These are phyloP conservation scores for Backusella tarrabulga DNA, from an alignment of 192 early-diverging fungal species.

Conservation along the genomic window DNA sequence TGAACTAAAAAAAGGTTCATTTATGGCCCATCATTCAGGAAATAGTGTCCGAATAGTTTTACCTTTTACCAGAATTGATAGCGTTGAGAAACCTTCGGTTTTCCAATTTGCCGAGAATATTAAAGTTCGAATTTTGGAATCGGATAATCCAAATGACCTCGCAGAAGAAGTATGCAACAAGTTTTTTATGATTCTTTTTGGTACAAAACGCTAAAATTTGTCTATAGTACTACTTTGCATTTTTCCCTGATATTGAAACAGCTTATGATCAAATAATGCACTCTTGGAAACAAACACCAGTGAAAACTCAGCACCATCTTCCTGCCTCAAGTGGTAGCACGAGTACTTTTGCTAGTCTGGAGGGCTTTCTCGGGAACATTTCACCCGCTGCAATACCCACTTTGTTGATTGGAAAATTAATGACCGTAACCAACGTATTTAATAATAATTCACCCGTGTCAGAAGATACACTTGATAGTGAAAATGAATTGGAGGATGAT, in stretches of 20 bases:
- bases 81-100: conserved; percentile 48
- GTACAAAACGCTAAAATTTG: neutral
- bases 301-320: neutral
- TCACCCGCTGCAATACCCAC: conserved; percentile 30
- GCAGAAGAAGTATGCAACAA: conserved; percentile 37
- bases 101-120: conserved; percentile 51
- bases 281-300: neutral
- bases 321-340: conserved; percentile 6
- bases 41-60: conserved; percentile 59
- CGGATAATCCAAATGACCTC: conserved; percentile 33
- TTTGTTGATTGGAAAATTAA: conserved; percentile 7
- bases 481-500: neutral
- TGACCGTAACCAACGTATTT: conserved; percentile 6
- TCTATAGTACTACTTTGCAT: conserved; percentile 59
- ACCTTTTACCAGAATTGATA: conserved; percentile 51
- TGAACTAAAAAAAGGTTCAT: conserved; percentile 48
- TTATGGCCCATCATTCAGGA: conserved; percentile 55
- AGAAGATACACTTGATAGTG: neutral
- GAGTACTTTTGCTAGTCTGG: neutral
- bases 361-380: neutral
- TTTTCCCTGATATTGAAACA: conserved; percentile 50
- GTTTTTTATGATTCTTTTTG: conserved; percentile 29
- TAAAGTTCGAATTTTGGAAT: conserved; percentile 47
- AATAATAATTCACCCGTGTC: neutral
- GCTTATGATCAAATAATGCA: conserved; percentile 29